A percentile compares a stretch with the other conserved stretches of the same genome.
Evolutionary conservation across 2,329 filamentous ascomycete genomes (phyloP).

Genomic region (Colletotrichum orbiculare): DNA sequence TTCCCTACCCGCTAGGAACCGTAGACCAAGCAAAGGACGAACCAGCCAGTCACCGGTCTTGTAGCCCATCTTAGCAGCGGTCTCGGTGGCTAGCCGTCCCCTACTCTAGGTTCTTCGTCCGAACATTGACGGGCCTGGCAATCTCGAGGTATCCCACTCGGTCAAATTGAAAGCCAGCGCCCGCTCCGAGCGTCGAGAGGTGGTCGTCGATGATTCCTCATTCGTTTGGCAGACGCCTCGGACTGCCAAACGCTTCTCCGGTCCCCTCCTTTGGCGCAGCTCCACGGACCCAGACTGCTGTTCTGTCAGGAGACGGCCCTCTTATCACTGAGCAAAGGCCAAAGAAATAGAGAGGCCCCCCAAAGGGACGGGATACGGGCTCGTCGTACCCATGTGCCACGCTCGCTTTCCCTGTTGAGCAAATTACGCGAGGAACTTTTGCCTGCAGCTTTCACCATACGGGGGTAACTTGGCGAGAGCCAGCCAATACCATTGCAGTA

Average conservation of each 20-base stretch:
- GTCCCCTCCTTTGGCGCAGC: slow-evolving; percentile 25
- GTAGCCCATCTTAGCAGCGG: slow-evolving; percentile 5
- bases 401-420: slow-evolving; percentile 50
- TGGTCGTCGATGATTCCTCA: slow-evolving; percentile 28
- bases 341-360: slow-evolving; percentile 10
- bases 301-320: slow-evolving; percentile 16
- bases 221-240: slow-evolving; percentile 35
- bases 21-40: slow-evolving; percentile 17
- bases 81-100: slow-evolving; percentile 25
- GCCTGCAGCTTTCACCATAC: slow-evolving; percentile 47
- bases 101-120: slow-evolving; percentile 4
- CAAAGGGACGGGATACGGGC: slow-evolving; percentile 33
- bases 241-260: slow-evolving; percentile 25
- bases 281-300: slow-evolving; percentile 30
- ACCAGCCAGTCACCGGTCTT: slow-evolving; percentile 10
- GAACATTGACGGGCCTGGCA: slow-evolving; percentile 10
- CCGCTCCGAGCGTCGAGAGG: slow-evolving; percentile 28
- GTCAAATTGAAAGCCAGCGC: slow-evolving; percentile 32
- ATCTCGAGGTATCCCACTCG: slow-evolving; percentile 29
- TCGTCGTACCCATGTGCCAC: slow-evolving; percentile 39
- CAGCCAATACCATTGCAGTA: slow-evolving; percentile 39
- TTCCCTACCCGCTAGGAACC: slow-evolving; percentile 18
- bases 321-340: slow-evolving; percentile 25
- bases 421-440: slow-evolving; percentile 55
- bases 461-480: slow-evolving; percentile 48